These are phyloP conservation scores for Mortierella sp. DNA, from an alignment of 371 early-diverging fungal species.

Conservation along the genomic window DNA sequence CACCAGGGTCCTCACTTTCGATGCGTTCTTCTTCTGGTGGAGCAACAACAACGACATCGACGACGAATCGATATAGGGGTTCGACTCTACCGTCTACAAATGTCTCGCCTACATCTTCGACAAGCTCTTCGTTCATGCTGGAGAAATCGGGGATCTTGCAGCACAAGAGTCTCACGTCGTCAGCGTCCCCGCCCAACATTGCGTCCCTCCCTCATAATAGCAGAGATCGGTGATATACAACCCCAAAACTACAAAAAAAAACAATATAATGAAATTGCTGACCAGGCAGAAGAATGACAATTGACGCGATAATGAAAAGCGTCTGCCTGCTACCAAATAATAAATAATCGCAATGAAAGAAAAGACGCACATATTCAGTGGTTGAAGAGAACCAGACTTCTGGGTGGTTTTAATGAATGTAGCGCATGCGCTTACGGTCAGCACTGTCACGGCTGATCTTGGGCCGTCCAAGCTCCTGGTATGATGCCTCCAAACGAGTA, in stretches of 20 bases:
- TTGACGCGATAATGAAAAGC: not conserved
- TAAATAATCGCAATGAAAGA: slow-evolving; percentile 4
- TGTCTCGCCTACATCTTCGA: not conserved
- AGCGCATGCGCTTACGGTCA: slow-evolving; percentile 16
- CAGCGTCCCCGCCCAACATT: not conserved
- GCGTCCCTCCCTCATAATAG: not conserved
- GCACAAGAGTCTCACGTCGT: not conserved
- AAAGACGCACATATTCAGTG: not conserved
- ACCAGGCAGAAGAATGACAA: not conserved
- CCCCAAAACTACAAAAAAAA: not conserved
- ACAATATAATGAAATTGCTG: not conserved
- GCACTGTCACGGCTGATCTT: not conserved
- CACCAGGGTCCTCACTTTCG: not conserved
- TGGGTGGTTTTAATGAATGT: slow-evolving; percentile 5
- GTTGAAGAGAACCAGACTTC: not conserved
- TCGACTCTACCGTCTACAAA: not conserved
- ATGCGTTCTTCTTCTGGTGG: not conserved
- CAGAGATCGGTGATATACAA: not conserved
- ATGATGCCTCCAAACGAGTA: not conserved
- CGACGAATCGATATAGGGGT: not conserved
- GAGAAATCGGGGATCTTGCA: slow-evolving; percentile 8
- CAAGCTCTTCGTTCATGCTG: slow-evolving; percentile 5
- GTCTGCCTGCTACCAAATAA: not conserved
- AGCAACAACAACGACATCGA: not conserved
- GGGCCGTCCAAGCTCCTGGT: not conserved